These are phyloP conservation scores for Colletotrichum sidae DNA, from an alignment of 2,329 filamentous ascomycete genomes.

Conservation along the genomic window DNA sequence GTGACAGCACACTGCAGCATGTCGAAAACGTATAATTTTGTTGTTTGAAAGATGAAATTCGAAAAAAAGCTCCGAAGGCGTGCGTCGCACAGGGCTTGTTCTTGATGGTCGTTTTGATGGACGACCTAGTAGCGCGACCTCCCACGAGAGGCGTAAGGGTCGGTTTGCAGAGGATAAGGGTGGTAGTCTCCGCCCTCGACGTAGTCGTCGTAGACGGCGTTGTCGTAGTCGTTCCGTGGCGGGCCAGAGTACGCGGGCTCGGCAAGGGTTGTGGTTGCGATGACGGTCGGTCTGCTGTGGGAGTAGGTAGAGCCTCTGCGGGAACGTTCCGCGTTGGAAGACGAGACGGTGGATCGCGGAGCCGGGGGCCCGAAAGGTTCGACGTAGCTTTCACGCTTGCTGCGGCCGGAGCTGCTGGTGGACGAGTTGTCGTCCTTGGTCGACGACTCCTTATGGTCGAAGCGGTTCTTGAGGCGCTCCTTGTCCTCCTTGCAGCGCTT, in stretches of 20 bases:
- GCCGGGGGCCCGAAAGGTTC: constrained; percentile 32
- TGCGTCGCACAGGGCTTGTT: constrained; percentile 31
- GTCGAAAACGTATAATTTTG: constrained; percentile 29
- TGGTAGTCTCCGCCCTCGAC: constrained; percentile 51
- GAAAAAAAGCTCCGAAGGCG: constrained; percentile 3
- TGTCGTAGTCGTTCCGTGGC: constrained; percentile 42
- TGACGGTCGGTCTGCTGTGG: constrained; percentile 18
- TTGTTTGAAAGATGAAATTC: constrained; percentile 1
- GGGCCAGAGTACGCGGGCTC: constrained; percentile 41
- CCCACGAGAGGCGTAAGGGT: constrained; percentile 7
- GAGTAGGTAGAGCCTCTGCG: constrained; percentile 22
- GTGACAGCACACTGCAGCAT: constrained; percentile 21
- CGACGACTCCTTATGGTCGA: constrained; percentile 43
- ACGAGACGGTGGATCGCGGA: constrained; percentile 15
- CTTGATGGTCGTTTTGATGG: constrained; percentile 4
- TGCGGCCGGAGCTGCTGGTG: constrained; percentile 30
- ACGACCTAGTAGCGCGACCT: constrained; percentile 16
- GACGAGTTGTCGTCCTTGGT: constrained; percentile 41
- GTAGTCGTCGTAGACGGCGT: constrained; percentile 42
- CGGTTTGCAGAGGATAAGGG: constrained; percentile 45
- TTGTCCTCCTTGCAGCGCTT: constrained; percentile 46
- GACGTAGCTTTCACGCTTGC: constrained; percentile 46
- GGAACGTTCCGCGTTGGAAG: constrained; percentile 5
- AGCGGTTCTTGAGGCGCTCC: constrained; percentile 51
- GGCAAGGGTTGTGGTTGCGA: constrained; percentile 17